Evolutionary conservation across 768 basidiomycete species (phyloP).

Genomic region (Tremella fuciformis): DNA sequence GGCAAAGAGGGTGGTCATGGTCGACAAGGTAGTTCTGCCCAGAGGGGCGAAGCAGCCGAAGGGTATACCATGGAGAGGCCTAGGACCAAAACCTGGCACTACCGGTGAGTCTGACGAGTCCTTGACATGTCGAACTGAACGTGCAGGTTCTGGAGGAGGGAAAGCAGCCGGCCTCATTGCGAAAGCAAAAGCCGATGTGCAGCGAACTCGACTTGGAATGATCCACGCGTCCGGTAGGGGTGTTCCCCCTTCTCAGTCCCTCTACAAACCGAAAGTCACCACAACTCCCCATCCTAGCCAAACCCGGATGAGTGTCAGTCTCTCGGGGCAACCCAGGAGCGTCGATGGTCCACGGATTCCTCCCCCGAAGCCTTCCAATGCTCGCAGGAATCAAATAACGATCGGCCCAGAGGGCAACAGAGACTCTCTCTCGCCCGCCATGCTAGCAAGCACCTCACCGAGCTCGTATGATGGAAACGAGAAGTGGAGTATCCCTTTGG

Average conservation of each 20-base stretch:
- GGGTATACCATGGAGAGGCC: slow-evolving; percentile 3
- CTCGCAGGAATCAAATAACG: no score
- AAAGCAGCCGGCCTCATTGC: slow-evolving; percentile 19
- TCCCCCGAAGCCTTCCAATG: no score
- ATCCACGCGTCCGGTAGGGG: slow-evolving; percentile 39
- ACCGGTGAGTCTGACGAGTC: slow-evolving; percentile 2
- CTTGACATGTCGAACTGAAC: background rate
- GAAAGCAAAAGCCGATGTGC: slow-evolving; percentile 35
- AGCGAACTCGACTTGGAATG: slow-evolving; percentile 35
- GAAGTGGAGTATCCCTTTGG: no score
- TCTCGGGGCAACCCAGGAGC: no score
- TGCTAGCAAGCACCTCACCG: no score
- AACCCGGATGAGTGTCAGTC: no score
- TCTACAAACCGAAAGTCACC: no score
- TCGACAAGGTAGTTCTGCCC: slow-evolving; percentile 26
- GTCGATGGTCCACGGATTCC: no score
- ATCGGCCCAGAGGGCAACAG: no score
- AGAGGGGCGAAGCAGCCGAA: slow-evolving; percentile 15
- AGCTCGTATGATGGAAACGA: no score
- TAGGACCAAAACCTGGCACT: slow-evolving; percentile 1
- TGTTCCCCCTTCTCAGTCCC: slow-evolving; percentile 25
- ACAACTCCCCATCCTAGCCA: no score
- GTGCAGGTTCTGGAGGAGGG: background rate
- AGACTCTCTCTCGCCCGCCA: no score
- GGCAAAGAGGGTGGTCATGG: slow-evolving; percentile 33